These are phyloP conservation scores for Pseudohalonectria lignicola DNA, from an alignment of 2,329 filamentous ascomycete genomes.

Conservation along the genomic window DNA sequence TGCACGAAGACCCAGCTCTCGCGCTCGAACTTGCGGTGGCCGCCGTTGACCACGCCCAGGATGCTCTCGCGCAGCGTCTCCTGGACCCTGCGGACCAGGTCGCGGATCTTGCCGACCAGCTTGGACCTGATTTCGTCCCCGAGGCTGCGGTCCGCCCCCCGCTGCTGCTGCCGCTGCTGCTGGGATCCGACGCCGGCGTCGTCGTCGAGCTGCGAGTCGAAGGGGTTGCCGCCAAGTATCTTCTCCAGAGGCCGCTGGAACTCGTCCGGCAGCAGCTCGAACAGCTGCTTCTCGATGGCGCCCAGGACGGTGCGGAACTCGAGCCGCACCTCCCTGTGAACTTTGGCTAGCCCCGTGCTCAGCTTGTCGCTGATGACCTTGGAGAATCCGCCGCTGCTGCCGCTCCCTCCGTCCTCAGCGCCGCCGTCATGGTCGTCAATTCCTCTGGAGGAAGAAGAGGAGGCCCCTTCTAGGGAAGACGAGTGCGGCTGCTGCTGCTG, in stretches of 20 bases:
- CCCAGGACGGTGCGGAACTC: constrained; percentile 33
- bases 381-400: constrained; percentile 25
- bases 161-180: constrained; percentile 1
- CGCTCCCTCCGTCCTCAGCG: constrained; percentile 11
- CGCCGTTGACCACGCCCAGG: constrained; percentile 30
- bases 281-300: constrained; percentile 31
- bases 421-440: constrained; percentile 16
- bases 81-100: constrained; percentile 30
- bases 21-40: constrained; percentile 33
- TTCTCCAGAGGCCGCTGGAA: constrained; percentile 32
- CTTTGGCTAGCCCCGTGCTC: constrained; percentile 28
- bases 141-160: constrained; percentile 23
- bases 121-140: constrained; percentile 31
- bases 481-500: too few relatives aligned
- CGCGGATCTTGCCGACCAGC: constrained; percentile 31
- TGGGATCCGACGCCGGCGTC: constrained; percentile 10
- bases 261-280: constrained; percentile 29
- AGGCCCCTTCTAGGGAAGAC: constrained; percentile 18
- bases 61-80: constrained; percentile 32
- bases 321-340: constrained; percentile 31
- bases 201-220: constrained; percentile 29
- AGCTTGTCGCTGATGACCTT: constrained; percentile 34
- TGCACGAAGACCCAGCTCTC: constrained; percentile 35
- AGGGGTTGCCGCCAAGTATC: constrained; percentile 34
- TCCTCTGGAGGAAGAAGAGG: constrained; percentile 12